Evolutionary conservation across 2,329 filamentous ascomycete genomes (phyloP), one percentile per base, ranked within the genome.

Genomic region (Ophiostoma tasmaniense): DNA sequence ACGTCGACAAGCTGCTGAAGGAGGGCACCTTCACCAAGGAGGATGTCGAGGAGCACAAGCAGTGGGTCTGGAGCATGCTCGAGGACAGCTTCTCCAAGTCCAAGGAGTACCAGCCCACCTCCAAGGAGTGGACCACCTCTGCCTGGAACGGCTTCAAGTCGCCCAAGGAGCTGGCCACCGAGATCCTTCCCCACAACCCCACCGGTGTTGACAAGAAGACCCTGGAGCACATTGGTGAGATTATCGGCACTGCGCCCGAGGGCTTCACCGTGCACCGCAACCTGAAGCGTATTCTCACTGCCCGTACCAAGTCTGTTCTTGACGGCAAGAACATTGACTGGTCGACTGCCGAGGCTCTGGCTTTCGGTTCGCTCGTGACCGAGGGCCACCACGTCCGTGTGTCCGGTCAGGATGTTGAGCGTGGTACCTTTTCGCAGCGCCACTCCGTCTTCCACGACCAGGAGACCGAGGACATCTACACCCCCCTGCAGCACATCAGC

Each of bases 141-240:
- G 94, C 95, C 69, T 99, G 95, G 95, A 96, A 99, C 82, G 94
- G 94, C 72, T 98, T 99, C 88, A 98, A 98, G 84, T 96, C 93
- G 39, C 95, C 95, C 76, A 98, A 97, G 84, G 95, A 99, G 81
- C 85, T 99, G 72, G 93, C 94, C 39, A 95, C 90, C 30, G 95
- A 99, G 82, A 89, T 98, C 64, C 84, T 99, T 67, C 93, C 94
- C 66, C 95, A 99, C 81, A 87, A 92, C 75, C 89, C 92, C 33
- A 99, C 95, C 52, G 91, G 88, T 66, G 89, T 98, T 62, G 88
- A 91, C 72, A 77, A 79, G 71, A 85, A 90, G 72, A 89, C 87
- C 17, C 81, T 98, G 71, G 87, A 92, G 79, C 89, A 93, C 79
- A 92, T 99, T 77, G 93, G 89, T 69, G 85, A 90, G 76, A 87